Evolutionary conservation across 495 filamentous ascomycete genomes (phyloP), one percentile per base, ranked within the genome.

Genomic region (Hypoxylon fragiforme): DNA sequence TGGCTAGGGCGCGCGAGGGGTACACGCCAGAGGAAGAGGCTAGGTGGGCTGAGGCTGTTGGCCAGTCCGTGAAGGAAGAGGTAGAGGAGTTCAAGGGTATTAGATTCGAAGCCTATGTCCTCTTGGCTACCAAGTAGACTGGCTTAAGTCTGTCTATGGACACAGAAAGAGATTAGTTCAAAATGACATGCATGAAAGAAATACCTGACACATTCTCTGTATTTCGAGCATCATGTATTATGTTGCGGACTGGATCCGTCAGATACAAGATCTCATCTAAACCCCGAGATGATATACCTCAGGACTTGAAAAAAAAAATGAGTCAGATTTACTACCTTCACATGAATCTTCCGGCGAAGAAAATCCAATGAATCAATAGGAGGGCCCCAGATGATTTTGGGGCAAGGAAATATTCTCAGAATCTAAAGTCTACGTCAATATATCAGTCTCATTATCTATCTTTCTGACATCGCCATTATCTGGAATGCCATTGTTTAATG

Each of bases 81-180:
- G 18, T 53, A 18, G 38, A 63, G 16, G 37, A 56, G 38, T 63
- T 59, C 54, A 63, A 52, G 9, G 59, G 61, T 49, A 44, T 61
- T 26, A 55, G 40, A 15, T 65, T 65, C 28, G 62, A 65, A 54
- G 62, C 57, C 3, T 65, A 61, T 41, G 20, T 59, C n/a, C 44
- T 65, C 28, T 55, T 65, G 36, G 58, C 58, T 41, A 54, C 44
- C 22, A 60, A 60, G 40, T 60, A 60, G 44, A 54, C 5, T 28
- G 13, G 13, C 18, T 21, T 48, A n/a, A 39, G 36, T 7, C 15
- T 34, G 34, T 42, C 26, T 38, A 28, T 28, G 24, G 24, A 28
- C 9, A 28, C 5, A 28, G 9, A 28, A 28, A 28, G 5, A 28
- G 24, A 28, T 9, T 9, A 28, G 24, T 28, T 28, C 24, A 28